Conservation (phyloP, 768 basidiomycete genomes). For the Punctularia strigosozonata region DNA sequence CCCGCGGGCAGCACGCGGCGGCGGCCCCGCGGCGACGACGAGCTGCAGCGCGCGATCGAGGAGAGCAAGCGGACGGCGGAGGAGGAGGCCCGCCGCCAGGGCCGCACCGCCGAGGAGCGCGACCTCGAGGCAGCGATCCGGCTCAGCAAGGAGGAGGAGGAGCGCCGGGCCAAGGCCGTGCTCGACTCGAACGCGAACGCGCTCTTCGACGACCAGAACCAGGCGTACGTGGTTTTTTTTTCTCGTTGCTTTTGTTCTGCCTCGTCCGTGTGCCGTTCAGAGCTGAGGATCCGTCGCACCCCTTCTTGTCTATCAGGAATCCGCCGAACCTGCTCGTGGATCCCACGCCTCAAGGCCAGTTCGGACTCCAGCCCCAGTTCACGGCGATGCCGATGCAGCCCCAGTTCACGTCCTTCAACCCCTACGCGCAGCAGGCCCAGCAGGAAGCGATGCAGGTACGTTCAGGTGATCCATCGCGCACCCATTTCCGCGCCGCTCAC, state of each 20-base stretch:
- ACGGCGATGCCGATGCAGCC: conserved; percentile 67
- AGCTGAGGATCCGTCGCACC: no score
- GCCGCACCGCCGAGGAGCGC: conserved; percentile 54
- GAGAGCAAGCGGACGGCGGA: conserved; percentile 70
- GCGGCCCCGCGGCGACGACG: conserved; percentile 51
- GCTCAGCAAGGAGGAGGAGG: conserved; percentile 88
- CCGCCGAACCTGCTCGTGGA: no score
- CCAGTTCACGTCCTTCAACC: conserved; percentile 90
- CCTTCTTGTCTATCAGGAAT: no score
- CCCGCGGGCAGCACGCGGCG: conserved; percentile 12
- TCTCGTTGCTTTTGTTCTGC: conserved; percentile 6
- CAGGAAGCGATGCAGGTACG: conserved; percentile 71
- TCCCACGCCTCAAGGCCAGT: conserved; percentile 36
- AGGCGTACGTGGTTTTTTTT: conserved; percentile 41
- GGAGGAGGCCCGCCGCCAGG: conserved; percentile 46
- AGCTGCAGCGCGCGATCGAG: conserved; percentile 77
- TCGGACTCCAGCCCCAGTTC: conserved; percentile 60
- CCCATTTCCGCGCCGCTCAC: background rate
- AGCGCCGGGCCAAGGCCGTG: conserved; percentile 52
- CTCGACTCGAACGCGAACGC: conserved; percentile 63
- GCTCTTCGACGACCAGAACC: conserved; percentile 81
- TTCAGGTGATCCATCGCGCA: background rate
- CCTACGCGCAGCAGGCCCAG: conserved; percentile 85
- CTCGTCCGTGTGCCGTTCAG: no score
- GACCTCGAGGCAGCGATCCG: conserved; percentile 76